These are phyloP conservation scores for Microcyclosporella mali DNA, from an alignment of 2,329 filamentous ascomycete species.

Conservation along the genomic window DNA sequence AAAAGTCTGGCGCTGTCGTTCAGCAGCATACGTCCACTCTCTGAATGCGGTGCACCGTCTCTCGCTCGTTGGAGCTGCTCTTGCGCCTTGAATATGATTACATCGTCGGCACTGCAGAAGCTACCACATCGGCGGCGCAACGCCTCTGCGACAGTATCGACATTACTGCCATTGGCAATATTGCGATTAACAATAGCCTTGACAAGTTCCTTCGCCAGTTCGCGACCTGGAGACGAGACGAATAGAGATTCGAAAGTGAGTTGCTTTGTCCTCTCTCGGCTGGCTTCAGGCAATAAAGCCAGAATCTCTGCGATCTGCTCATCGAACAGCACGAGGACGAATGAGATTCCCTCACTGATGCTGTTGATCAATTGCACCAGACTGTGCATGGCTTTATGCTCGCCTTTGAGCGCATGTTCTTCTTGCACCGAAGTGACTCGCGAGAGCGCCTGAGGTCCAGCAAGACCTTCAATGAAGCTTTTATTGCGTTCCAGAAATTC, in stretches of 20 bases:
- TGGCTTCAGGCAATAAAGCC: conserved; percentile 62
- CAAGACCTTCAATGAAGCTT: conserved; percentile 84
- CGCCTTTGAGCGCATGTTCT: conserved; percentile 84
- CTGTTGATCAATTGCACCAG: conserved; percentile 79
- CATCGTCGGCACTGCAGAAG: conserved; percentile 96
- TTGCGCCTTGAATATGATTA: conserved; percentile 96
- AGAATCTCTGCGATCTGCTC: conserved; percentile 88
- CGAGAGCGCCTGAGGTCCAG: conserved; percentile 81
- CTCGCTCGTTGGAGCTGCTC: conserved; percentile 85
- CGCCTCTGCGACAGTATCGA: conserved; percentile 95
- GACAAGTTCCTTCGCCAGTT: conserved; percentile 87
- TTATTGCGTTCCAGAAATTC: conserved; percentile 84
- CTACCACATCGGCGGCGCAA: conserved; percentile 85
- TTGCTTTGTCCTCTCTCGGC: conserved; percentile 62
- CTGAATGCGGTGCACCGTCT: conserved; percentile 69
- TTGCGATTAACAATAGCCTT: conserved; percentile 98
- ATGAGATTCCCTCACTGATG: conserved; percentile 94
- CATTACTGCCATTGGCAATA: conserved; percentile 92
- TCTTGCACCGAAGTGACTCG: conserved; percentile 76
- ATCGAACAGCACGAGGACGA: conserved; percentile 89
- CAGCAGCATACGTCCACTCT: conserved; percentile 69
- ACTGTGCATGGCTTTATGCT: conserved; percentile 86
- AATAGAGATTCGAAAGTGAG: conserved; percentile 88
- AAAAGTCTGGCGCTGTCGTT: conserved; percentile 87
- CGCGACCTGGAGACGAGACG: conserved; percentile 69